Evolutionary conservation across 2,329 filamentous ascomycete genomes (phyloP).

Genomic region (Lecanosticta acicola): DNA sequence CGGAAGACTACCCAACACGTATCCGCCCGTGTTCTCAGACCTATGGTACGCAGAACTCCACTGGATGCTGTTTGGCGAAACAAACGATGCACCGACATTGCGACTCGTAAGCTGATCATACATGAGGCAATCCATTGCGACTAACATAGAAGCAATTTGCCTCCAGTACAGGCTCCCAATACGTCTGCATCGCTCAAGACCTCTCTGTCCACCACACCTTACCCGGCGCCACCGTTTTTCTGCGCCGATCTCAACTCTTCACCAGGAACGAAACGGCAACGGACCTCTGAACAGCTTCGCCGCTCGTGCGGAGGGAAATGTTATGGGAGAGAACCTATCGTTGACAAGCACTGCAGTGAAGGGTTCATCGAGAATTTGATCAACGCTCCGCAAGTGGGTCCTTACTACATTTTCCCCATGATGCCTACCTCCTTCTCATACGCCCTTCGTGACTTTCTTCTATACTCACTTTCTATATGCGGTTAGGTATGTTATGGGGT

Average conservation of each 20-base stretch:
- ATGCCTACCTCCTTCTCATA: not conserved
- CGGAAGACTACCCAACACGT: not conserved
- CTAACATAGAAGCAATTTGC: not conserved
- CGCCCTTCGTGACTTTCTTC: not conserved
- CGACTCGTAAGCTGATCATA: not conserved
- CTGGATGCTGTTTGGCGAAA: not conserved
- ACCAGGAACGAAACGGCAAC: not conserved
- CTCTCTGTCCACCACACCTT: not conserved
- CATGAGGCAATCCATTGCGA: not conserved
- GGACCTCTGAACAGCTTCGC: not conserved
- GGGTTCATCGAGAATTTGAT: not conserved
- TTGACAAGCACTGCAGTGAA: not conserved
- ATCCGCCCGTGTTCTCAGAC: not conserved
- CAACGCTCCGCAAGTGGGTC: not conserved
- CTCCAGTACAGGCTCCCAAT: not conserved
- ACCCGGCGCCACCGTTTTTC: not conserved
- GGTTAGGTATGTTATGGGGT: too few species aligned
- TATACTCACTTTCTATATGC: not conserved
- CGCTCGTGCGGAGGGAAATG: not conserved
- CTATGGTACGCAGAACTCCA: not conserved
- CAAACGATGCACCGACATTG: not conserved
- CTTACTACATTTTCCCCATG: not conserved
- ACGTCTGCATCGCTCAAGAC: not conserved
- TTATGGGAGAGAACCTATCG: not conserved
- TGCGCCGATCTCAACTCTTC: not conserved